phyloP scores from a whole-genome alignment of 345 rosid species.

The Eucalyptus curtisii region DNA sequence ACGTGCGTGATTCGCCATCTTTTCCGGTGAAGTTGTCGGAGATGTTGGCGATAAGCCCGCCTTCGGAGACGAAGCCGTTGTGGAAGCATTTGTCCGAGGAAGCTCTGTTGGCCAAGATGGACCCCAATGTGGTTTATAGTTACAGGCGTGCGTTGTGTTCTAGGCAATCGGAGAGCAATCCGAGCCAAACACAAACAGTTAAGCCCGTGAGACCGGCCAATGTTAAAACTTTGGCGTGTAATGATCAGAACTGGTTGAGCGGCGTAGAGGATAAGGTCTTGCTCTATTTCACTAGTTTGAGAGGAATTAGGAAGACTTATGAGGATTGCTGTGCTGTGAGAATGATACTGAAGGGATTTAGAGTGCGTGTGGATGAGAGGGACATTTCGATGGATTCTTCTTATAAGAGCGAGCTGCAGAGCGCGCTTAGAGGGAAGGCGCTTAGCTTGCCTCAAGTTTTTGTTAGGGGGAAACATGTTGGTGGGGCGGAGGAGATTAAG shows the following conservation, averaged over 20 bases:
- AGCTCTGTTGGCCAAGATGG: slow-evolving; percentile 6
- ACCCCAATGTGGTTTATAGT: slow-evolving; percentile 3
- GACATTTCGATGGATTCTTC: slow-evolving; percentile 30
- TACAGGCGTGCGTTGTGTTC: slow-evolving; percentile 8
- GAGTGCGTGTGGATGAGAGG: slow-evolving; percentile 25
- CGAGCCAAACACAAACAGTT: neutral
- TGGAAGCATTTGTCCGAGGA: slow-evolving; percentile 17
- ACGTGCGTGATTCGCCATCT: neutral
- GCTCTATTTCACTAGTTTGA: slow-evolving; percentile 15
- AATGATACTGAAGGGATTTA: slow-evolving; percentile 22
- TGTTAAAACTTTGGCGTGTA: neutral
- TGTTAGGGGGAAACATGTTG: slow-evolving; percentile 20
- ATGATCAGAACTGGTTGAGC: neutral
- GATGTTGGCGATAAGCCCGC: neutral
- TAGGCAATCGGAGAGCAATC: neutral
- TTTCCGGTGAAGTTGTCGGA: neutral
- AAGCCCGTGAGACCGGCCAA: neutral
- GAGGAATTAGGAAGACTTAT: slow-evolving; percentile 27
- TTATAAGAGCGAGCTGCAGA: slow-evolving; percentile 19
- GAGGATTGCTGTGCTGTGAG: slow-evolving; percentile 32
- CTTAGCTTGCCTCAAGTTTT: slow-evolving; percentile 25
- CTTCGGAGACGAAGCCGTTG: slow-evolving; percentile 1
- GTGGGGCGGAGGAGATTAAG: slow-evolving; percentile 33
- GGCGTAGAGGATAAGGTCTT: neutral
- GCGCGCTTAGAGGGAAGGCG: slow-evolving; percentile 2